A percentile compares a stretch with the other conserved stretches of the same genome.
Evolutionary conservation across 2,329 filamentous ascomycete genomes (phyloP).

Genomic region (Cercospora beticola): DNA sequence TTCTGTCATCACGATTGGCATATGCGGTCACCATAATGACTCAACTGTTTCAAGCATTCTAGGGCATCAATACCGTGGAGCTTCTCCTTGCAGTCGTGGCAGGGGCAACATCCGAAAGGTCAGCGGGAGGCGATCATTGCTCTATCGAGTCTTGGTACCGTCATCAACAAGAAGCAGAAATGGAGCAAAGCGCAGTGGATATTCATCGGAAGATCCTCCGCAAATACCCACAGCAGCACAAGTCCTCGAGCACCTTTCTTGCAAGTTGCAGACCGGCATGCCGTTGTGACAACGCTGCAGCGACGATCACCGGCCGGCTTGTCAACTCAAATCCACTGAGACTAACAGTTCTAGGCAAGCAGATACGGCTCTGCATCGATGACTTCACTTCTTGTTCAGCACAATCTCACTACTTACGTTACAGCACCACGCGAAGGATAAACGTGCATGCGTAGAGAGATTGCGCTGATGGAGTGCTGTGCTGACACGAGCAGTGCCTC

Average conservation of each 20-base stretch:
- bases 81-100: background rate
- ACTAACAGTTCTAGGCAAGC: constrained; percentile 9
- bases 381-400: background rate
- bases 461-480: background rate
- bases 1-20: background rate
- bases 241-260: background rate
- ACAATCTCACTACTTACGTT: background rate
- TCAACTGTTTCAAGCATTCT: background rate
- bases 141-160: background rate
- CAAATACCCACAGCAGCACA: background rate
- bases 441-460: background rate
- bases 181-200: background rate
- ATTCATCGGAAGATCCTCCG: background rate
- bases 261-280: background rate
- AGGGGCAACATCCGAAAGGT: background rate
- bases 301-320: background rate
- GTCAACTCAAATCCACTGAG: constrained; percentile 1
- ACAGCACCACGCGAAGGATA: background rate
- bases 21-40: background rate
- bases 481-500: background rate
- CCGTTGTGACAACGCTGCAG: background rate
- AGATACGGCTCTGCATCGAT: constrained; percentile 7
- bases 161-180: background rate
- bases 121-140: constrained; percentile 1
- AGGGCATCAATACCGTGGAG: background rate